Evolutionary conservation across 2,329 filamentous ascomycete species (phyloP).

Genomic region (Epichloe amarillans): DNA sequence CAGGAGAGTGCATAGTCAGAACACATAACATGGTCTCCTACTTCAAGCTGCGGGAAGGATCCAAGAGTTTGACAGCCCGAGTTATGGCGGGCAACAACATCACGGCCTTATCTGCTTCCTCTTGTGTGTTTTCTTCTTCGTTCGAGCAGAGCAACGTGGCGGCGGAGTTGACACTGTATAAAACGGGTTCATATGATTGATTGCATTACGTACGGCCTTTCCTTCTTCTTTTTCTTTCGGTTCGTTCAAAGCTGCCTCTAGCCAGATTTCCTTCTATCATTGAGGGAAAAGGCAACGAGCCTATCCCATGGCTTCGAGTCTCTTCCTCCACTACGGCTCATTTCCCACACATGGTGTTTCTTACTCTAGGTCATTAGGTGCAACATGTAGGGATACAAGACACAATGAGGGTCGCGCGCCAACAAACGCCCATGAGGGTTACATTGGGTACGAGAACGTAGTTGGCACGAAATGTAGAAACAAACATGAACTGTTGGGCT

Average conservation of each 20-base stretch:
- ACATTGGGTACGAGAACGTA: no score
- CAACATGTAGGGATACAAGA: no score
- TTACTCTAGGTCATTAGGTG: no score
- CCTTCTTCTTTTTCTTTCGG: not conserved
- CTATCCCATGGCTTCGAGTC: no score
- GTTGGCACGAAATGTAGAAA: no score
- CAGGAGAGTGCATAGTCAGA: slow-evolving; percentile 1
- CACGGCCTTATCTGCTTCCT: not conserved
- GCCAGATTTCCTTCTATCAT: not conserved
- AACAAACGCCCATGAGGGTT: no score
- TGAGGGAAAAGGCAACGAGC: no score
- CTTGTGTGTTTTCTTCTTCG: not conserved
- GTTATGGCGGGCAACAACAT: not conserved
- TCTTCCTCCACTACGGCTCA: no score
- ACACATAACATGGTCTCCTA: not conserved
- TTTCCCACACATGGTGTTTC: no score
- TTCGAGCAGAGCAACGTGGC: not conserved
- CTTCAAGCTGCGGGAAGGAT: not conserved
- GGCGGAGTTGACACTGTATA: not conserved
- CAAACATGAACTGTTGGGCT: not conserved
- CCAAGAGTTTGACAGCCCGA: not conserved
- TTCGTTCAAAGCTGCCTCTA: not conserved
- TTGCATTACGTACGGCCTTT: not conserved
- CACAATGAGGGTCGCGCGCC: no score
- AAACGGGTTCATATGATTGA: not conserved